Evolutionary conservation across 768 basidiomycete species (phyloP).

Genomic region (Tricholoma saponaceum): DNA sequence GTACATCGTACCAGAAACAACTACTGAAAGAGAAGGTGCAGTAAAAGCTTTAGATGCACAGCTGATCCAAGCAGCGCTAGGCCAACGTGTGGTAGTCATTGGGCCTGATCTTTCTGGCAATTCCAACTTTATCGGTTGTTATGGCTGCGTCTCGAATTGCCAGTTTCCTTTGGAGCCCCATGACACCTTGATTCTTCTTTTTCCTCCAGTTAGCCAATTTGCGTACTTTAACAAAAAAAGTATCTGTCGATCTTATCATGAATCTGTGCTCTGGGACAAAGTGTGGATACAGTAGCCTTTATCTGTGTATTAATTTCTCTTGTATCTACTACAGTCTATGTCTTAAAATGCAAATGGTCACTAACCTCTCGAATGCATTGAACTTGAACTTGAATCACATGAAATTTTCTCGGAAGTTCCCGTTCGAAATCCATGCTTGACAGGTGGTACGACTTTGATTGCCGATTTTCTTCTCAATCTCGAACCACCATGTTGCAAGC

Average conservation of each 20-base stretch:
- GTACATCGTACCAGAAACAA: not conserved
- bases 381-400: not conserved
- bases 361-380: not conserved
- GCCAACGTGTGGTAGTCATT: not conserved
- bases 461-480: not conserved
- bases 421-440: not conserved
- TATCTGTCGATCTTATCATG: not conserved
- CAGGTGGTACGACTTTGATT: not conserved
- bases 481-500: not conserved
- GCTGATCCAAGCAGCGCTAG: not conserved
- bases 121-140: not conserved
- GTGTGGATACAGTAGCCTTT: not conserved
- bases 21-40: not conserved
- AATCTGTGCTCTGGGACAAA: no score
- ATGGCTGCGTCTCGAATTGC: not conserved
- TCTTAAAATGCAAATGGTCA: not conserved
- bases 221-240: not conserved
- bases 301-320: not conserved
- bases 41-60: not conserved
- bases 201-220: not conserved
- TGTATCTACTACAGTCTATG: not conserved
- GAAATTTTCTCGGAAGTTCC: not conserved
- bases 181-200: not conserved
- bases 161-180: not conserved
- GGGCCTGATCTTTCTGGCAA: not conserved